Conservation (phyloP, 495 filamentous ascomycete species). For the Penicillium arizonense region DNA sequence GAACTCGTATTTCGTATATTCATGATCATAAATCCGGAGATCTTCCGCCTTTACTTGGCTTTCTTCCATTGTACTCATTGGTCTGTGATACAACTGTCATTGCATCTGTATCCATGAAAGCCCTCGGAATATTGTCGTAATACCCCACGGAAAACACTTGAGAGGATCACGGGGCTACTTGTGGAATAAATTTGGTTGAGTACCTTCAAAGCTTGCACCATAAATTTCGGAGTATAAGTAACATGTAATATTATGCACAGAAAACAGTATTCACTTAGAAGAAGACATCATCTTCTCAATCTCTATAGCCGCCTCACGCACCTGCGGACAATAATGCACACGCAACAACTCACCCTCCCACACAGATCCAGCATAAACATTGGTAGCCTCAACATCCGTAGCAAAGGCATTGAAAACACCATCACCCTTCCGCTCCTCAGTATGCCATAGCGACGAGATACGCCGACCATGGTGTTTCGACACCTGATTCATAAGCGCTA, state of each 20-base stretch:
- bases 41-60: neutral
- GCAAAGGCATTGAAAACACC: conserved; percentile 59
- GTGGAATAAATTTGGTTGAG: neutral
- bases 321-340: conserved; percentile 82
- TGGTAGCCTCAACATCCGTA: conserved; percentile 69
- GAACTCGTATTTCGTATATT: too few species aligned
- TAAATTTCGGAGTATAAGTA: conserved; percentile 1
- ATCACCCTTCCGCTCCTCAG: conserved; percentile 87
- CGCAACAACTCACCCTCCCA: conserved; percentile 92
- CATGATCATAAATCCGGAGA: too few species aligned
- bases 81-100: too few species aligned
- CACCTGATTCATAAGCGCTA: conserved; percentile 72
- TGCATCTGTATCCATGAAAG: too few species aligned
- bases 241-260: conserved; percentile 13
- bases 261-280: conserved; percentile 25
- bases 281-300: conserved; percentile 63
- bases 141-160: too few species aligned
- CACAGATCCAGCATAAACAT: conserved; percentile 83
- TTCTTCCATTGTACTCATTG: too few species aligned
- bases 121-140: too few species aligned
- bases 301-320: conserved; percentile 68
- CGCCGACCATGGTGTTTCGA: conserved; percentile 68
- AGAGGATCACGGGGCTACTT: too few species aligned
- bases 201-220: neutral
- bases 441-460: conserved; percentile 72